phyloP scores from a whole-genome alignment of 2,329 filamentous ascomycete species.

The Elsinoe australis region DNA sequence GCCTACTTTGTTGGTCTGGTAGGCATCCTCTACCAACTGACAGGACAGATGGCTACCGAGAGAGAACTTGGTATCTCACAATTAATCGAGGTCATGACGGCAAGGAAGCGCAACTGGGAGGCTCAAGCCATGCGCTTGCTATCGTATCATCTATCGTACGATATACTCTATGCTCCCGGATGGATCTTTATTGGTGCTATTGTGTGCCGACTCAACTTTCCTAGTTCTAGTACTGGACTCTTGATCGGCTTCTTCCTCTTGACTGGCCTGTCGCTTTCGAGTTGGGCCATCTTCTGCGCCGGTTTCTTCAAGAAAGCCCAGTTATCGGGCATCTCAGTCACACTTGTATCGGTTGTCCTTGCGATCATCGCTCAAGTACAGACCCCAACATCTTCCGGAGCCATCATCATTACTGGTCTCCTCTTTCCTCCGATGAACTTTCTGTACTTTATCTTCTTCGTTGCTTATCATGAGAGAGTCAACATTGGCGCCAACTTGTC shows the following conservation, averaged over 20 bases:
- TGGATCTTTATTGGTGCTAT: constrained; percentile 74
- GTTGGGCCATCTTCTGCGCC: constrained; percentile 71
- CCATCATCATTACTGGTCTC: constrained; percentile 62
- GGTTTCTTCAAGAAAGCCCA: constrained; percentile 83
- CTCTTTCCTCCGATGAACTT: constrained; percentile 85
- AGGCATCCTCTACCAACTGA: constrained; percentile 77
- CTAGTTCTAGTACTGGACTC: constrained; percentile 37
- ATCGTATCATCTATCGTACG: constrained; percentile 72
- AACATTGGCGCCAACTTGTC: constrained; percentile 54
- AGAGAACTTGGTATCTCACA: constrained; percentile 81
- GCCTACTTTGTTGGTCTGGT: constrained; percentile 73
- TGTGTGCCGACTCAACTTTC: constrained; percentile 52
- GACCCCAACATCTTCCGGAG: constrained; percentile 52
- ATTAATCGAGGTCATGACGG: constrained; percentile 86
- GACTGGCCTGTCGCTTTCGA: constrained; percentile 67
- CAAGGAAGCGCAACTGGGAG: constrained; percentile 64
- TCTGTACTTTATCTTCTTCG: constrained; percentile 72
- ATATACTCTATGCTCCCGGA: constrained; percentile 68
- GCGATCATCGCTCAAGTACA: constrained; percentile 76
- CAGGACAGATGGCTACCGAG: constrained; percentile 77
- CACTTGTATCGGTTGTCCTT: constrained; percentile 64
- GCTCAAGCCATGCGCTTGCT: constrained; percentile 70
- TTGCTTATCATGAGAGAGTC: constrained; percentile 66
- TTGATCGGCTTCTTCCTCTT: constrained; percentile 59
- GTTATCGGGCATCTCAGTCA: constrained; percentile 73